Evolutionary conservation across 1,284 basidiomycete species (phyloP).

Genomic region (Marasmius fiardii): DNA sequence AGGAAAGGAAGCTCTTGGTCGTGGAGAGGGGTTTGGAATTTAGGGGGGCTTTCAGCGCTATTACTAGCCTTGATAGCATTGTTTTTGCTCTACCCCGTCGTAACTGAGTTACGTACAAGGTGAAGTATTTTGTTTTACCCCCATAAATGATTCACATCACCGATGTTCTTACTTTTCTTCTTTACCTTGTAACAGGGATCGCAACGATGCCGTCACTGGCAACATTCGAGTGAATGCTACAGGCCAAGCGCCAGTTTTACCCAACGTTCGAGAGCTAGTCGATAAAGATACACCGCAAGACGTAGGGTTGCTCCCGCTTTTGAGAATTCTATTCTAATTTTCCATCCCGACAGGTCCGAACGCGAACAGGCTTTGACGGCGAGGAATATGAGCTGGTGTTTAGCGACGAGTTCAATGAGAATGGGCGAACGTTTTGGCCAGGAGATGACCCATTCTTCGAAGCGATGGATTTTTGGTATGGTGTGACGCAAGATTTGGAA

Average conservation of each 20-base stretch:
- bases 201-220: constrained; percentile 44
- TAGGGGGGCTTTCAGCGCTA: neutral
- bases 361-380: constrained; percentile 66
- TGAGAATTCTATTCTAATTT: neutral
- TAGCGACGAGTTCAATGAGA: constrained; percentile 80
- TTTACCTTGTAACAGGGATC: neutral
- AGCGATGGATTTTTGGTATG: constrained; percentile 63
- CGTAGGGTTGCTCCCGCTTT: constrained; percentile 36
- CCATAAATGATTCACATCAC: neutral
- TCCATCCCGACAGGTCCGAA: constrained; percentile 34
- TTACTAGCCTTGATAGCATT: neutral
- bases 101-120: constrained; percentile 43
- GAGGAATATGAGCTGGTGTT: constrained; percentile 66
- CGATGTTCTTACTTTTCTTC: neutral
- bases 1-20: constrained; percentile 23
- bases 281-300: constrained; percentile 63
- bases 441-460: constrained; percentile 78
- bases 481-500: constrained; percentile 61
- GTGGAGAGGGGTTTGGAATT: neutral
- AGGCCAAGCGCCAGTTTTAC: constrained; percentile 35
- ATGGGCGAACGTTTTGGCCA: constrained; percentile 69
- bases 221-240: constrained; percentile 66
- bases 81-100: constrained; percentile 25
- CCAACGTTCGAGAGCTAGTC: constrained; percentile 59
- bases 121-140: constrained; percentile 31